These are phyloP conservation scores for Diaporthe amygdali DNA, from an alignment of 2,329 filamentous ascomycete species.

Conservation along the genomic window DNA sequence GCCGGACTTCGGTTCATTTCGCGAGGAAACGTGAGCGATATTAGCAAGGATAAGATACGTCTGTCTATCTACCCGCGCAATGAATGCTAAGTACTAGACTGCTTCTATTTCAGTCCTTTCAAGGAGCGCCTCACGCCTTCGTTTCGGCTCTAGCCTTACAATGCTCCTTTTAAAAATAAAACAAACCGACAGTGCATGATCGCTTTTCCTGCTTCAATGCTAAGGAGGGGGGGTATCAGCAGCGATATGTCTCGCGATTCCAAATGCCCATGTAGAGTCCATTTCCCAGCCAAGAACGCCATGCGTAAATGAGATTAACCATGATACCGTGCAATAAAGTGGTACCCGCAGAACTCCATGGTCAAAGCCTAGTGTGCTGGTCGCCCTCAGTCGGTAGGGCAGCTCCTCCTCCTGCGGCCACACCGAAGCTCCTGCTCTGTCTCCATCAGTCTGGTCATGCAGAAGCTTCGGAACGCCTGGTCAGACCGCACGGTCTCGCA, in stretches of 20 bases:
- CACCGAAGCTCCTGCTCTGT: conserved; percentile 64
- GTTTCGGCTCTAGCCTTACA: not conserved
- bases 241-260: not conserved
- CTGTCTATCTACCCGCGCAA: not conserved
- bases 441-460: conserved; percentile 64
- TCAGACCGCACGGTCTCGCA: conserved; percentile 60
- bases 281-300: conserved; percentile 20
- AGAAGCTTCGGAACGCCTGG: conserved; percentile 59
- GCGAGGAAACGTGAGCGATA: not conserved
- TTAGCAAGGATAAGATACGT: not conserved
- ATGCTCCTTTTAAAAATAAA: not conserved
- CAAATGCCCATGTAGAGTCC: not conserved
- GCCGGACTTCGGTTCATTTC: not conserved
- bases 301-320: not conserved
- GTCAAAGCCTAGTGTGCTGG: not conserved
- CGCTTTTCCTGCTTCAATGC: not conserved
- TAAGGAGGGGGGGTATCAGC: conserved; percentile 19
- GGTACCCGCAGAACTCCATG: not conserved
- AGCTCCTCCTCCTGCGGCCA: conserved; percentile 54
- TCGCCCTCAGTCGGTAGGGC: conserved; percentile 30
- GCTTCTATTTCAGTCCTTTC: not conserved
- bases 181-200: not conserved
- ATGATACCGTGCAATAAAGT: not conserved
- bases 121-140: not conserved
- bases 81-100: no score